Evolutionary conservation across 768 basidiomycete genomes (phyloP).

Genomic region (Dacryopinax spathularia): DNA sequence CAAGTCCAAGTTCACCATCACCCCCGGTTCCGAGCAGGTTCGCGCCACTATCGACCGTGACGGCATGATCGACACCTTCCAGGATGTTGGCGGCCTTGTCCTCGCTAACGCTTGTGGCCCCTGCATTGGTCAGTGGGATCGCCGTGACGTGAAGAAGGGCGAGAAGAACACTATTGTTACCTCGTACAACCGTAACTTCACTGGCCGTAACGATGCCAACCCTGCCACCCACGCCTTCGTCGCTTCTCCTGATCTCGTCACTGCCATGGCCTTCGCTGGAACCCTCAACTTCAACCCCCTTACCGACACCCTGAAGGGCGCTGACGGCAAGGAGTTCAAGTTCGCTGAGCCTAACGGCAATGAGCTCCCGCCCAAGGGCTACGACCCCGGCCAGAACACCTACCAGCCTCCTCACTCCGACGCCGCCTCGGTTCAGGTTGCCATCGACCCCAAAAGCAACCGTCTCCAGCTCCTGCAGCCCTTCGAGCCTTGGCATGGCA

Average conservation of each 20-base stretch:
- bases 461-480: conserved; percentile 78
- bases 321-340: conserved; percentile 65
- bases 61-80: conserved; percentile 60
- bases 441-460: conserved; percentile 64
- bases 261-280: conserved; percentile 94
- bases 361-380: conserved; percentile 72
- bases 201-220: conserved; percentile 95
- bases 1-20: conserved; percentile 76
- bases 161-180: conserved; percentile 95
- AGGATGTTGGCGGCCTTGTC: conserved; percentile 85
- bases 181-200: conserved; percentile 92
- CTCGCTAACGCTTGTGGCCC: conserved; percentile 97
- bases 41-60: conserved; percentile 96
- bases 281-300: conserved; percentile 87
- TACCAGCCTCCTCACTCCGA: conserved; percentile 64
- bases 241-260: conserved; percentile 91
- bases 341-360: conserved; percentile 74
- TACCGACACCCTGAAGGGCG: conserved; percentile 51
- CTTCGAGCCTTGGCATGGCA: conserved; percentile 58
- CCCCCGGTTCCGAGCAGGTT: conserved; percentile 89
- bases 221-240: conserved; percentile 73
- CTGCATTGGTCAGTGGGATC: conserved; percentile 80
- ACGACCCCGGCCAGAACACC: conserved; percentile 44
- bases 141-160: conserved; percentile 62
- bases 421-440: conserved; percentile 57